Evolutionary conservation across 306 rosid genomes (phyloP).

Genomic region (Prunus campanulata): DNA sequence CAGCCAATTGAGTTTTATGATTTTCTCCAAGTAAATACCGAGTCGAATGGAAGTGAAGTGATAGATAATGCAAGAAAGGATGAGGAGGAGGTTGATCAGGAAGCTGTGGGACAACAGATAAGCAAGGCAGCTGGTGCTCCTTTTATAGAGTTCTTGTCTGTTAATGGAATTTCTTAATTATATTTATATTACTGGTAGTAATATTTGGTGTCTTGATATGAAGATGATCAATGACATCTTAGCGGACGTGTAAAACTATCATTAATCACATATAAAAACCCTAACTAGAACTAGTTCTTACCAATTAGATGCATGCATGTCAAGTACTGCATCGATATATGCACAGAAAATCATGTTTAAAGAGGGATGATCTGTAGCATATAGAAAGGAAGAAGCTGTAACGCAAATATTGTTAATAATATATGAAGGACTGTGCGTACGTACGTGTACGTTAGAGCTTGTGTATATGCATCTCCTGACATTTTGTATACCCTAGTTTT

Average conservation of each 20-base stretch:
- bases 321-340: no score
- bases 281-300: background rate
- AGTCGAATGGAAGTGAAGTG: conserved; percentile 75
- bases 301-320: background rate
- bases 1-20: conserved; percentile 67
- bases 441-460: no score
- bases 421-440: no score
- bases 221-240: conserved; percentile 16
- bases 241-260: conserved; percentile 1
- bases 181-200: background rate
- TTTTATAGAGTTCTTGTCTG: conserved; percentile 65
- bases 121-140: conserved; percentile 30
- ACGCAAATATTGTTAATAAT: no score
- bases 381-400: no score
- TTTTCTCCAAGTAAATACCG: conserved; percentile 73
- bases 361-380: no score
- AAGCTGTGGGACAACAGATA: conserved; percentile 23
- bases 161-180: conserved; percentile 29
- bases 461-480: no score
- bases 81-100: conserved; percentile 74
- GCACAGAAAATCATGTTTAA: no score
- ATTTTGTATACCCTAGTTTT: no score
- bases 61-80: conserved; percentile 60
- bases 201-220: background rate
- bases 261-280: background rate